Conservation (phyloP, 2,329 filamentous ascomycete genomes). For the Ophiostoma quercus region DNA sequence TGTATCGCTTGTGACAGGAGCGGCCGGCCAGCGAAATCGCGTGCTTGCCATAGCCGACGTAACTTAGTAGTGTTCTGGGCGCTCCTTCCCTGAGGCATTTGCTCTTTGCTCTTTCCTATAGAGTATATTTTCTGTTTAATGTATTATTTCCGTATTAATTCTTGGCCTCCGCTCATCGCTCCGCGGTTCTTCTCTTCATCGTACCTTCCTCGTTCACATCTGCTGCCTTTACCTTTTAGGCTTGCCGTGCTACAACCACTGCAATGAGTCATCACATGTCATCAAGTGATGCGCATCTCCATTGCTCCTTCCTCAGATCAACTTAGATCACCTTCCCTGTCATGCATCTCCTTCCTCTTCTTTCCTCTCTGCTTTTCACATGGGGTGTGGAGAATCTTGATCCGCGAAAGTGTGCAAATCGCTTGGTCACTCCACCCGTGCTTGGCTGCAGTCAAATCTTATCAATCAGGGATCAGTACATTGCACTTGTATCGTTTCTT, state of each 20-base stretch:
- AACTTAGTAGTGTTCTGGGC: not conserved
- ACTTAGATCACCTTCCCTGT: not conserved
- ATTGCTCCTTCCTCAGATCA: not conserved
- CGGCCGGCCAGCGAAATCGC: not conserved
- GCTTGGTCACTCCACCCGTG: not conserved
- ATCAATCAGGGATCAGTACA: slow-evolving; percentile 25
- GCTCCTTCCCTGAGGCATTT: slow-evolving; percentile 3
- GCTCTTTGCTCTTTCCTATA: not conserved
- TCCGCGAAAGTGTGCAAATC: not conserved
- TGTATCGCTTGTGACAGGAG: not conserved
- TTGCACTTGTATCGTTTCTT: not conserved
- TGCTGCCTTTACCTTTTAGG: not conserved
- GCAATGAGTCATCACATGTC: not conserved
- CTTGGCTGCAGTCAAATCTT: slow-evolving; percentile 23
- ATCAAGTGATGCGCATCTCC: not conserved
- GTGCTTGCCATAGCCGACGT: not conserved
- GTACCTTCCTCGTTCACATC: not conserved
- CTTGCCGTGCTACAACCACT: not conserved
- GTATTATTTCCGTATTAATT: not conserved
- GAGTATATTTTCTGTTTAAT: not conserved
- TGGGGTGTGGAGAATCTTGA: slow-evolving; percentile 1
- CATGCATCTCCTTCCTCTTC: not conserved
- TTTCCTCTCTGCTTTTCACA: not conserved
- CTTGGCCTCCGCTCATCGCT: not conserved
- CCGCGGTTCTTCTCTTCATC: not conserved